Conservation (phyloP, 2,329 filamentous ascomycete genomes). For the Acrodontium crateriforme region DNA sequence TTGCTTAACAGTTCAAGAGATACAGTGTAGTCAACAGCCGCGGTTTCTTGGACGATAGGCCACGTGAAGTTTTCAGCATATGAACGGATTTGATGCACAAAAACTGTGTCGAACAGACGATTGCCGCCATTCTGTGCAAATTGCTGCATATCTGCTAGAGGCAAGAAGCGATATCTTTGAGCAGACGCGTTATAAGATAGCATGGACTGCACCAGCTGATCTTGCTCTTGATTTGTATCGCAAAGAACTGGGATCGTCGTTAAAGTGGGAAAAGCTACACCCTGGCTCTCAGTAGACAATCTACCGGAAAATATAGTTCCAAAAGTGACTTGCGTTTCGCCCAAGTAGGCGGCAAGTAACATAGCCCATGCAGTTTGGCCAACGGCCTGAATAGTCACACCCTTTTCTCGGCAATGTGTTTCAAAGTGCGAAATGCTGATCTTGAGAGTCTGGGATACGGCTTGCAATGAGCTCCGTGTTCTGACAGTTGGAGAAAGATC, state of each 20-base stretch:
- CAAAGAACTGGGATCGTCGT: conserved; percentile 63
- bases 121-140: conserved; percentile 53
- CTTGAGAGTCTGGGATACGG: conserved; percentile 25
- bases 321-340: conserved; percentile 61
- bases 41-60: conserved; percentile 49
- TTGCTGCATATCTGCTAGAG: conserved; percentile 58
- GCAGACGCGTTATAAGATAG: conserved; percentile 51
- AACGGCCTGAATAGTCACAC: conserved; percentile 62
- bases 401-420: conserved; percentile 38
- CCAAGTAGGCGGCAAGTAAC: conserved; percentile 61
- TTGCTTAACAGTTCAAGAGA: conserved; percentile 59
- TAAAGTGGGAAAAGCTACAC: conserved; percentile 62
- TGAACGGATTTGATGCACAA: conserved; percentile 61
- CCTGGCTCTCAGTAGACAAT: conserved; percentile 43
- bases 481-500: conserved; percentile 51
- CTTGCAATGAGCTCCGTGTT: conserved; percentile 21
- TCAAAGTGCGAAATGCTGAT: conserved; percentile 38
- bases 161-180: conserved; percentile 56
- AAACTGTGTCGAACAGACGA: conserved; percentile 67
- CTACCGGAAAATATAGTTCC: conserved; percentile 71
- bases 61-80: conserved; percentile 33
- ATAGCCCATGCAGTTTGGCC: conserved; percentile 68
- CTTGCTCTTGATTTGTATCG: conserved; percentile 40
- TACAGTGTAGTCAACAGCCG: conserved; percentile 61
- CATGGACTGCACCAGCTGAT: conserved; percentile 45